Percentiles rank a stretch among this genome's conserved stretches.
Conservation (phyloP, 805 yeast species). For the Blastobotrys robertii region DNA sequence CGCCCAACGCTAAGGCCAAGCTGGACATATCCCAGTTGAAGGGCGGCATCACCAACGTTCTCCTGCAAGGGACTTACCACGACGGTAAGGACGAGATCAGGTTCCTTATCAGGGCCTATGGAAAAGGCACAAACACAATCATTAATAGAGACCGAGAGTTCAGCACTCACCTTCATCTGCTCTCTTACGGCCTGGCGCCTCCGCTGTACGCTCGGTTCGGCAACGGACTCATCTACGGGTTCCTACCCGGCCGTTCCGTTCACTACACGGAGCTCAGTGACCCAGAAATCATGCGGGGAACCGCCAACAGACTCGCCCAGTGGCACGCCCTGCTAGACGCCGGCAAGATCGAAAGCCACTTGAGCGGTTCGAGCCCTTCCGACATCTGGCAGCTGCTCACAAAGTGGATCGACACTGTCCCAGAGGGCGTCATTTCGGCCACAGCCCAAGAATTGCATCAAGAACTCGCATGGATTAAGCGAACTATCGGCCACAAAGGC, state of each 20-base stretch:
- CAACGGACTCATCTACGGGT: constrained; percentile 68
- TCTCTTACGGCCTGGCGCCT: constrained; percentile 56
- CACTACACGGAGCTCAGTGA: constrained; percentile 44
- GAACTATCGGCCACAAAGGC: constrained; percentile 34
- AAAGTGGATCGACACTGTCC: constrained; percentile 56
- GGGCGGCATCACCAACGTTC: constrained; percentile 32
- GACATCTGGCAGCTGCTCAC: constrained; percentile 52
- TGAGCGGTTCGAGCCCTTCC: constrained; percentile 25
- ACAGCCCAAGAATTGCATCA: constrained; percentile 32
- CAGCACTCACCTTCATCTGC: constrained; percentile 55
- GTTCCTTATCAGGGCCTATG: constrained; percentile 56
- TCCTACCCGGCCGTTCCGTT: constrained; percentile 52
- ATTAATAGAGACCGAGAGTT: constrained; percentile 69
- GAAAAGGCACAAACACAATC: constrained; percentile 60
- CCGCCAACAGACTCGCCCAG: constrained; percentile 58
- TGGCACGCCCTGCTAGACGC: constrained; percentile 51
- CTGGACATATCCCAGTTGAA: constrained; percentile 20
- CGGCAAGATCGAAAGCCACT: constrained; percentile 33
- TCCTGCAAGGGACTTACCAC: constrained; percentile 18
- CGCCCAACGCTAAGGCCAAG: constrained; percentile 2
- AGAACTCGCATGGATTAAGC: constrained; percentile 50
- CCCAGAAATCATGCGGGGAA: constrained; percentile 40
- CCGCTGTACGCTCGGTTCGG: constrained; percentile 56
- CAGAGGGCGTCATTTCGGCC: constrained; percentile 33
- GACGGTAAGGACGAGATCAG: constrained; percentile 10